Conservation (phyloP, 192 early-diverging fungal species). For the Anaeromyces robustus region DNA sequence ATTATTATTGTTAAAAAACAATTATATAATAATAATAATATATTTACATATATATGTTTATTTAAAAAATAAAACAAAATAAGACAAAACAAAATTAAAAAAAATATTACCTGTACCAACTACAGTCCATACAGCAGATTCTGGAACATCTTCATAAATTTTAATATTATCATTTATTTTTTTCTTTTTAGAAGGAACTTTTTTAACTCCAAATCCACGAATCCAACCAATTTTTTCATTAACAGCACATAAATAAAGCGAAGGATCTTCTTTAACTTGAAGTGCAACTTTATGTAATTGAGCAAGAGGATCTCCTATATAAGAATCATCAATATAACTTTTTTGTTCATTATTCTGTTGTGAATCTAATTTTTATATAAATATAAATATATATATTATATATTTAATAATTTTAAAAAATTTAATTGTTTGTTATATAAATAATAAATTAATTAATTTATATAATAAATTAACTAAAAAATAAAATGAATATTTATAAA, state of each 20-base stretch:
- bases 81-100: too few species aligned
- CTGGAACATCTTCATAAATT: constrained; percentile 69
- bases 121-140: constrained; percentile 84
- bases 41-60: not conserved
- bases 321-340: not conserved
- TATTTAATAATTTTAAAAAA: too few species aligned
- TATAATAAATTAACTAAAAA: too few species aligned
- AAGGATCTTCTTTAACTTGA: constrained; percentile 45
- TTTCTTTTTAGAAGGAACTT: not conserved
- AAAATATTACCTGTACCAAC: constrained; percentile 73
- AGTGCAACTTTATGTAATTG: constrained; percentile 85
- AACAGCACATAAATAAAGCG: constrained; percentile 32
- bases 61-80: too few species aligned
- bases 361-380: too few species aligned
- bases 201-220: not conserved
- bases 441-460: too few species aligned
- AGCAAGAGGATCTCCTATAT: constrained; percentile 67
- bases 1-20: too few species aligned
- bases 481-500: too few species aligned
- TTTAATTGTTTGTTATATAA: too few species aligned
- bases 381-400: too few species aligned
- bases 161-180: constrained; percentile 8
- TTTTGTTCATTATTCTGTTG: not conserved
- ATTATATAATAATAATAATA: too few species aligned
- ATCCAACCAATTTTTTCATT: constrained; percentile 5